Conservation (phyloP, 2,329 filamentous ascomycete genomes). For the Claviceps sp. region DNA sequence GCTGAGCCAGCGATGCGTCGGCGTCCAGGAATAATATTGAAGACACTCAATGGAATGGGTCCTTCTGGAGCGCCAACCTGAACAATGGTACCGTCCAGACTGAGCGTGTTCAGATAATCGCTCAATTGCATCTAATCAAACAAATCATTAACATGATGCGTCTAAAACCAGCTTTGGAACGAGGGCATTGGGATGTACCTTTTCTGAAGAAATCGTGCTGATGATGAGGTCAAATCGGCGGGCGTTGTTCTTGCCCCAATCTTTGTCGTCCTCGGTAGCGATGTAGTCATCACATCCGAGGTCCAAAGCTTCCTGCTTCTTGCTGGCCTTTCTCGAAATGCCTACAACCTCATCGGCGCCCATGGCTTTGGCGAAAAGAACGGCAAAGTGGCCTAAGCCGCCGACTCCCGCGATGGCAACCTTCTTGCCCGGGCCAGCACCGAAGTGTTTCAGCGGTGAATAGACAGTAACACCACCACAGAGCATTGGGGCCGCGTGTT, state of each 20-base stretch:
- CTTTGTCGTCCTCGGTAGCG: slow-evolving; percentile 31
- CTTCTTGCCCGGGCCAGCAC: slow-evolving; percentile 51
- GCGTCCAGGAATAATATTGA: slow-evolving; percentile 41
- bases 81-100: slow-evolving; percentile 46
- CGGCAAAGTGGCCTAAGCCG: slow-evolving; percentile 55
- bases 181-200: slow-evolving; percentile 6
- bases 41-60: slow-evolving; percentile 13
- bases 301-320: slow-evolving; percentile 40
- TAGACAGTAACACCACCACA: slow-evolving; percentile 60
- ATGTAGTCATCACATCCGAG: slow-evolving; percentile 43
- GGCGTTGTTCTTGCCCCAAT: slow-evolving; percentile 40
- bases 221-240: slow-evolving; percentile 44
- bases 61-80: slow-evolving; percentile 38
- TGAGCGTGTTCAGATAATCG: slow-evolving; percentile 46
- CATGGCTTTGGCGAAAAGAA: slow-evolving; percentile 55
- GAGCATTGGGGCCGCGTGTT: slow-evolving; percentile 47
- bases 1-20: slow-evolving; percentile 31
- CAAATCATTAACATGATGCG: background rate
- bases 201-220: slow-evolving; percentile 35
- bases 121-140: slow-evolving; percentile 40
- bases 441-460: slow-evolving; percentile 47
- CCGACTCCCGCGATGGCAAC: slow-evolving; percentile 57
- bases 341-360: slow-evolving; percentile 48
- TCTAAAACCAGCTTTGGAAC: background rate
- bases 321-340: slow-evolving; percentile 39